Evolutionary conservation across 768 basidiomycete genomes (phyloP).

Genomic region (Asterophora lycoperdoides): DNA sequence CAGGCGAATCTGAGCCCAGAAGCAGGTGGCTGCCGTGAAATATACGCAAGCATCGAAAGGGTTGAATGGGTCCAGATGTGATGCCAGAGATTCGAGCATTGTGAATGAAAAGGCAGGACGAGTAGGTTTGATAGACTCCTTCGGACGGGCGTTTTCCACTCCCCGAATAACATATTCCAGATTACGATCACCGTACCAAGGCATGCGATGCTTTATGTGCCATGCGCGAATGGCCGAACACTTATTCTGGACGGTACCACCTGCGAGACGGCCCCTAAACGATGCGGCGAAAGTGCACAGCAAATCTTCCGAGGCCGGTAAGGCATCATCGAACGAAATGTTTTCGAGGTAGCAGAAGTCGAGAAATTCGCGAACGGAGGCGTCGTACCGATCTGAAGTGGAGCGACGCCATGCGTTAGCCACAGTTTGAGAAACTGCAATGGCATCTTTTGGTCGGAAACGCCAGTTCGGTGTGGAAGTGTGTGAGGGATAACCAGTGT

Average conservation of each 20-base stretch:
- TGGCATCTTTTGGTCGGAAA: no score
- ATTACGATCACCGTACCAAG: constrained; percentile 17
- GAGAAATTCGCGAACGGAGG: no score
- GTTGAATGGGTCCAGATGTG: no score
- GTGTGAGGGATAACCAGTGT: no score
- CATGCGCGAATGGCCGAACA: constrained; percentile 28
- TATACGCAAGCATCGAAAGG: constrained; percentile 21
- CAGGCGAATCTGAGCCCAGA: constrained; percentile 29
- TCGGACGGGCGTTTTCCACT: constrained; percentile 21
- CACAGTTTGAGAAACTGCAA: no score
- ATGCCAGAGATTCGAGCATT: not conserved
- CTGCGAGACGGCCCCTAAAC: constrained; percentile 16
- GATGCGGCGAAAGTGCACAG: constrained; percentile 28
- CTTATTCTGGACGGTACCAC: constrained; percentile 18
- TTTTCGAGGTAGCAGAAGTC: no score
- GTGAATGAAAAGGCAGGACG: no score
- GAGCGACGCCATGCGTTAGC: no score
- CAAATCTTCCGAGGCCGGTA: constrained; percentile 24
- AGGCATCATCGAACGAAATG: not conserved
- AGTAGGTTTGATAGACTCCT: no score
- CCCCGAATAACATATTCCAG: constrained; percentile 23
- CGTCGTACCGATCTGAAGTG: no score
- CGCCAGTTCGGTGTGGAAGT: no score
- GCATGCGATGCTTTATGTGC: constrained; percentile 24
- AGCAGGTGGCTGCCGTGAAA: constrained; percentile 23